Base-by-base conservation (phyloP, 2,329 filamentous ascomycete genomes). In the Blastomyces gilchristii region DNA sequence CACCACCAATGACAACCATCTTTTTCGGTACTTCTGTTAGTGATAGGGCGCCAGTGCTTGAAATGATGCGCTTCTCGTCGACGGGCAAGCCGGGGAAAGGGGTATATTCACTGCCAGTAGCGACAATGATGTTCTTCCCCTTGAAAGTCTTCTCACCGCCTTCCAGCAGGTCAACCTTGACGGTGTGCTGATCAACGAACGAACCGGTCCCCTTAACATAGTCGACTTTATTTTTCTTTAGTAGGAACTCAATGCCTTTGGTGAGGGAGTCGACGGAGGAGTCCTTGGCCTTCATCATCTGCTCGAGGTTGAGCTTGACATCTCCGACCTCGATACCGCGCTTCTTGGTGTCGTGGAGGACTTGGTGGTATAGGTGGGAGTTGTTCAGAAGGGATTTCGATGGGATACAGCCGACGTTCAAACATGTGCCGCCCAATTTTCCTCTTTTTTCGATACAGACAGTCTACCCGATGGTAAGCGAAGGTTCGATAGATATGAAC, bases 351-450 rank as follows among this genome's bases (percentile, higher is more conserved):
- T 99, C 94, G 82, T 99, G 93, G 66, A 95, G 85, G 74, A 97
- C 89, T 80, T 92, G 89, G 82, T 97, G 93, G 83, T 97, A 97
- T 65, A 97, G 85, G 78, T 97, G 91, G 71, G 94, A 97, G 84
- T 97, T 97, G 87, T 97, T 99, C 78, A 99, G 90, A 70, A 99
- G 90, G 67, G 94, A 97, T 81, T 99, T 99, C 69, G 94, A 99
- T 69, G 94, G 94, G 76, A 99, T 99, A 81, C 94, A 99, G 80
- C 94, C 94, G 74, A 99, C 94, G 78, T 99, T 99, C 73, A 99
- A 82, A 83, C 94, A 99, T 73, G 94, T 99, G 76, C 94, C 94
- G 73, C 94, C 94, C 71, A 99, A 87, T 65, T 86, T 83, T 70
- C 94, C 94, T 75, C 94, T 91, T 85, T 99, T 99, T 82, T 99